Evolutionary conservation across 169 alveolate genomes (phyloP).

Genomic region (Plasmodium reichenowi): DNA sequence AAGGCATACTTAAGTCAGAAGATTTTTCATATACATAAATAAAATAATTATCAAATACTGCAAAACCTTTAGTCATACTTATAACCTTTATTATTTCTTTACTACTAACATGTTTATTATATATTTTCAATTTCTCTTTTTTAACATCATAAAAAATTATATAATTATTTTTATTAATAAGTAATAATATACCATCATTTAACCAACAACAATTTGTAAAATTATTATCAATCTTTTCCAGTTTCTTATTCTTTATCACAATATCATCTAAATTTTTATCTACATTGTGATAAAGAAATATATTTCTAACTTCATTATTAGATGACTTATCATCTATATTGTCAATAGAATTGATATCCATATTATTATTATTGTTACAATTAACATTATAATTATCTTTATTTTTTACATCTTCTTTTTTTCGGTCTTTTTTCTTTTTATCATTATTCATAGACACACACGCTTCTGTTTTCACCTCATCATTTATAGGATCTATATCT

Average conservation of each 20-base stretch:
- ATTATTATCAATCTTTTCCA: slow-evolving; percentile 45
- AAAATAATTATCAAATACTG: slow-evolving; percentile 31
- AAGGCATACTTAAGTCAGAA: slow-evolving; percentile 2
- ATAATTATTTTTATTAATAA: slow-evolving; percentile 48
- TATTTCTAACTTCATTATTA: slow-evolving; percentile 1
- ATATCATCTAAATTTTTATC: slow-evolving; percentile 47
- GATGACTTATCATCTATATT: neutral
- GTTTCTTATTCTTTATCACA: slow-evolving; percentile 63
- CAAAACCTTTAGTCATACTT: slow-evolving; percentile 34
- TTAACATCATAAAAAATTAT: slow-evolving; percentile 67
- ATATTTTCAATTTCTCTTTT: slow-evolving; percentile 58
- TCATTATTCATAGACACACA: neutral
- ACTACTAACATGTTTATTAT: slow-evolving; percentile 37
- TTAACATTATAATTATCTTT: neutral
- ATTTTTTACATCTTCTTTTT: neutral
- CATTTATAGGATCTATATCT: too few species aligned
- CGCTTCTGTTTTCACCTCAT: neutral
- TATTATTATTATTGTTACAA: neutral
- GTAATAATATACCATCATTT: slow-evolving; percentile 50
- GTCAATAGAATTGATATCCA: neutral
- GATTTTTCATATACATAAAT: slow-evolving; percentile 61
- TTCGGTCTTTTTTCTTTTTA: neutral
- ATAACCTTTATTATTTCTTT: slow-evolving; percentile 18
- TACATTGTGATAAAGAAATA: slow-evolving; percentile 53
- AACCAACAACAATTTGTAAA: slow-evolving; percentile 64